These are phyloP conservation scores for Acephala macrosclerotiorum DNA, from an alignment of 2,329 filamentous ascomycete species.

Conservation along the genomic window DNA sequence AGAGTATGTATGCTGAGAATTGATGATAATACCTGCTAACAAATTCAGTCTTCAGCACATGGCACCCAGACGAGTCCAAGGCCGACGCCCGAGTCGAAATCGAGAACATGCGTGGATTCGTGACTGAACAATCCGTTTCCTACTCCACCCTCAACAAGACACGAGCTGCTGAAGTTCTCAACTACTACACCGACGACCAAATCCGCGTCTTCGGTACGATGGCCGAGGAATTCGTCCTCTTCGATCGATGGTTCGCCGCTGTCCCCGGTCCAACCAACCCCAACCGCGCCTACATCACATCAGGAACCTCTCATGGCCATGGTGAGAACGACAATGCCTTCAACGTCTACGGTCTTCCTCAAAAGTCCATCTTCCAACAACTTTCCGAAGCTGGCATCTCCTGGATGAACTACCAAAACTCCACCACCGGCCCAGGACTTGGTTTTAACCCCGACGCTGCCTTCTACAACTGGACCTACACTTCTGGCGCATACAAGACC, in stretches of 20 bases:
- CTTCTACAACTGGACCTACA: conserved; percentile 52
- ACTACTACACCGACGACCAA: conserved; percentile 51
- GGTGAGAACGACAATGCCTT: conserved; percentile 48
- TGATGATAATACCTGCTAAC: conserved; percentile 15
- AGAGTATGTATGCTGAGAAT: conserved; percentile 35
- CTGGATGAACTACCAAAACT: conserved; percentile 57
- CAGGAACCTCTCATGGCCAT: conserved; percentile 50
- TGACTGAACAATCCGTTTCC: conserved; percentile 50
- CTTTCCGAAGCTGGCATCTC: conserved; percentile 49
- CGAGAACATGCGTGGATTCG: conserved; percentile 49
- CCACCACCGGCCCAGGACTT: conserved; percentile 43
- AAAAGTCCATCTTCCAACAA: conserved; percentile 50
- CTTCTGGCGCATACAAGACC: conserved; percentile 45
- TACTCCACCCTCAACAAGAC: conserved; percentile 46
- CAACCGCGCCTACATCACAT: conserved; percentile 45
- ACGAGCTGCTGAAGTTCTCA: conserved; percentile 51
- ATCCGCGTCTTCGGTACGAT: conserved; percentile 50
- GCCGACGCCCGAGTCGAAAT: conserved; percentile 31
- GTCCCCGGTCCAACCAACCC: conserved; percentile 50
- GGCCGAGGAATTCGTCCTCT: conserved; percentile 52
- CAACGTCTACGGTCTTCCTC: conserved; percentile 45
- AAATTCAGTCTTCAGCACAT: conserved; percentile 46
- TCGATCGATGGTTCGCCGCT: conserved; percentile 52
- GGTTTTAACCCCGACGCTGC: conserved; percentile 52
- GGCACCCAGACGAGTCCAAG: conserved; percentile 44